Evolutionary conservation across 495 filamentous ascomycete species (phyloP).

Genomic region (Neurospora sp.): DNA sequence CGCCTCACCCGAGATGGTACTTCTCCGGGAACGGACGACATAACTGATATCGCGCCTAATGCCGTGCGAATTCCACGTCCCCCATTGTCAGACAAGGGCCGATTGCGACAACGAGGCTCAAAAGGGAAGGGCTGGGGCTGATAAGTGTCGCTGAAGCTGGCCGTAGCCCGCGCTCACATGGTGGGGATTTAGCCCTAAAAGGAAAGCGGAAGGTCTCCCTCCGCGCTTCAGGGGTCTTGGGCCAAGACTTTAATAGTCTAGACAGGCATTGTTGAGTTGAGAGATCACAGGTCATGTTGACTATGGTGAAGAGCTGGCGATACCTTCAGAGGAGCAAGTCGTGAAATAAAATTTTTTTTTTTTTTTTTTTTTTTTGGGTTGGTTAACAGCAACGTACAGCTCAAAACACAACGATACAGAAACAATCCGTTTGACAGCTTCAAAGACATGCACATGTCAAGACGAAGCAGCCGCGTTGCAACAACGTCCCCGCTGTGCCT

Average conservation of each 20-base stretch:
- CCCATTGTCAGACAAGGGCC: background rate
- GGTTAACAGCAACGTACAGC: background rate
- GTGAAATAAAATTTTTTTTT: background rate
- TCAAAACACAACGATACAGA: background rate
- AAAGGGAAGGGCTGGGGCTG: background rate
- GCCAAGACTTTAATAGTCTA: background rate
- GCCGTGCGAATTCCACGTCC: background rate
- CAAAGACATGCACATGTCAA: background rate
- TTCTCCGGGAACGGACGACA: background rate
- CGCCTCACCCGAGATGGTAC: background rate
- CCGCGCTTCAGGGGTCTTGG: slow-evolving; percentile 18
- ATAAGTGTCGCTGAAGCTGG: background rate
- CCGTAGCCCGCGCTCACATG: slow-evolving; percentile 3
- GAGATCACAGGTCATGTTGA: background rate
- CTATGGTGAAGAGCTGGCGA: background rate
- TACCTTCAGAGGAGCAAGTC: background rate
- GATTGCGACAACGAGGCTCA: background rate
- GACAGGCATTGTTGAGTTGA: background rate
- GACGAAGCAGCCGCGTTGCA: background rate
- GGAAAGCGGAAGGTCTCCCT: slow-evolving; percentile 20
- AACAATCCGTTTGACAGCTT: background rate
- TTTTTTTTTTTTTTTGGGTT: background rate
- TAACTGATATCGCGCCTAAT: background rate
- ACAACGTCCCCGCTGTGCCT: background rate
- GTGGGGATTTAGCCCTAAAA: slow-evolving; percentile 22